Evolutionary conservation across 1,284 basidiomycete genomes (phyloP), one percentile per base, ranked within the genome.

Genomic region (Ceratobasidium sp.): DNA sequence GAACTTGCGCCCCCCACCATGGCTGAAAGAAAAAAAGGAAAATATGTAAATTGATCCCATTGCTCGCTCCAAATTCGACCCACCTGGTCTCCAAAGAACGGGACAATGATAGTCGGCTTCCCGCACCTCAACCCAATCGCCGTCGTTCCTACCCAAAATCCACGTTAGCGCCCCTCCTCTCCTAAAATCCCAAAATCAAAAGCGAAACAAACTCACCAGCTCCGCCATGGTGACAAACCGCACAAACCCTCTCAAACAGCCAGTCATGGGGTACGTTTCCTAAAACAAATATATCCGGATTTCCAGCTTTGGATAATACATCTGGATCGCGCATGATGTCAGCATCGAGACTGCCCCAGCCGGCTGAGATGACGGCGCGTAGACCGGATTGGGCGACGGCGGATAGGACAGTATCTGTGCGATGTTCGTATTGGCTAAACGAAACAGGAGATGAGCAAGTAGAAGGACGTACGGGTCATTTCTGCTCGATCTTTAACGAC

Each of bases 11-110:
- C 0, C 87, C 88, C 87, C 87, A 88, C 80, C 87, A 88, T 78
- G 77, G 64, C 53, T 88, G 72, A 18, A n/a, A n/a, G n/a, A n/a
- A n/a, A n/a, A n/a, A n/a, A n/a, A n/a, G n/a, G n/a, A n/a, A n/a
- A n/a, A n/a, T n/a, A n/a, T n/a, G n/a, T n/a, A n/a, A n/a, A n/a
- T n/a, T n/a, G n/a, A n/a, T n/a, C n/a, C n/a, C n/a, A n/a, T n/a
- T n/a, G n/a, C n/a, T n/a, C n/a, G n/a, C n/a, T n/a, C n/a, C n/a
- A n/a, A 84, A 40, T 9, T 20, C n/a, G 3, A 81, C 84, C 84
- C 82, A 85, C 84, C 81, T 94, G 92, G 82, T 94, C 92, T 0
- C 92, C 92, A 83, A 93, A 93, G 85, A 91, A 93, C 0, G 91
- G 91, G 0, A 92, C 89, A 0, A 93, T 87, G 9, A 92, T 89